Percentiles rank a stretch among this genome's conserved stretches.
phyloP scores from a whole-genome alignment of 257 asterid species.

The Penstemon eatonii region DNA sequence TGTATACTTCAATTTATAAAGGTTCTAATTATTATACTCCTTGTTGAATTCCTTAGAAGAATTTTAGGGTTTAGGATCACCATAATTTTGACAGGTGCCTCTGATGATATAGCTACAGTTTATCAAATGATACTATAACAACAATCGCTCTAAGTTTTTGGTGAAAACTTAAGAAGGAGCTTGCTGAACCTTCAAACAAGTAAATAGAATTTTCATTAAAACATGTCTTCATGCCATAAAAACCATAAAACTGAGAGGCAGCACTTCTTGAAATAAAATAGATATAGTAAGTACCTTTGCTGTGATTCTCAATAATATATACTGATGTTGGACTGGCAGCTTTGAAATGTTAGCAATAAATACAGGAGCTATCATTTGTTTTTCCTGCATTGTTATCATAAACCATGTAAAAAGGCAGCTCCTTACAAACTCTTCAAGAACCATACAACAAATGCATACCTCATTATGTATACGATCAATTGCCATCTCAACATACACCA shows the following conservation, averaged over 20 bases:
- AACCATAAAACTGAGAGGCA: conserved; percentile 15
- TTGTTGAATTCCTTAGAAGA: conserved; percentile 16
- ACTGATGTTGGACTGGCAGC: conserved; percentile 89
- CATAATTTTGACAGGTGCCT: conserved; percentile 11
- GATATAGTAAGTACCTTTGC: conserved; percentile 54
- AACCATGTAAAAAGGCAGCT: conserved; percentile 19
- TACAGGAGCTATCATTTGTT: conserved; percentile 66
- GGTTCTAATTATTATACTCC: not conserved
- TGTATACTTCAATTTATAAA: conserved; percentile 14
- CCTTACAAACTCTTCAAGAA: conserved; percentile 20
- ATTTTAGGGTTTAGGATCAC: conserved; percentile 7
- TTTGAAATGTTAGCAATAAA: conserved; percentile 65
- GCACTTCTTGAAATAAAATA: conserved; percentile 19
- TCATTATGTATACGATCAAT: conserved; percentile 72
- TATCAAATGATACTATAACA: not conserved
- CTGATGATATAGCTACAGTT: not conserved
- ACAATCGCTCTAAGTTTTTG: not conserved
- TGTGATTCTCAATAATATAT: conserved; percentile 68
- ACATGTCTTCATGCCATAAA: not conserved
- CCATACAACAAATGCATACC: conserved; percentile 46
- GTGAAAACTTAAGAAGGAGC: not conserved
- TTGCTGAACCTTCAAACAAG: conserved; percentile 17
- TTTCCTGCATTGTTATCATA: conserved; percentile 58
- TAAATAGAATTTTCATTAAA: conserved; percentile 2
- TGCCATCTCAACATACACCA: conserved; percentile 91